phyloP scores from a whole-genome alignment of 371 early-diverging fungal species.

The Smittium culicis region DNA sequence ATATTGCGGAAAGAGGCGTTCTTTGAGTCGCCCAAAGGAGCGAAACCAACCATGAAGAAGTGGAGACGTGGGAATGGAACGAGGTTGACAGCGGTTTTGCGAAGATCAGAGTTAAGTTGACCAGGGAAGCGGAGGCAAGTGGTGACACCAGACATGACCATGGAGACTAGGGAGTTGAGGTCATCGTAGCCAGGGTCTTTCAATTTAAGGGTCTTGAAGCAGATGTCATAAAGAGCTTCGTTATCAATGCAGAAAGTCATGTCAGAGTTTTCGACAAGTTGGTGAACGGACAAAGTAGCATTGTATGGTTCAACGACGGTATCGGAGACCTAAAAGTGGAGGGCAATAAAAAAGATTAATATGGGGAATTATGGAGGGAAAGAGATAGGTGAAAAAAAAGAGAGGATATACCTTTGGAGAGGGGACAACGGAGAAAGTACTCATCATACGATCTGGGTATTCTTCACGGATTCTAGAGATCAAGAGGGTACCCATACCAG shows the following conservation, averaged over 20 bases:
- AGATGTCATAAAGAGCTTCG: constrained; percentile 84
- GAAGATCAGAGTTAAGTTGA: constrained; percentile 59
- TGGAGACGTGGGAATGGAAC: constrained; percentile 43
- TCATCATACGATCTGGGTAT: constrained; percentile 84
- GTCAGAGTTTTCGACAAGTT: constrained; percentile 81
- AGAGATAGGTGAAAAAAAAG: too few relatives aligned
- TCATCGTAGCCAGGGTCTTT: constrained; percentile 62
- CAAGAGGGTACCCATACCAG: constrained; percentile 74
- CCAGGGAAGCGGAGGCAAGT: constrained; percentile 65
- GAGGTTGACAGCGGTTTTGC: constrained; percentile 68
- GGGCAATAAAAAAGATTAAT: too few relatives aligned
- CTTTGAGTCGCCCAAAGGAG: constrained; percentile 33
- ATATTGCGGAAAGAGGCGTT: constrained; percentile 47
- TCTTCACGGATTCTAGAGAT: constrained; percentile 81
- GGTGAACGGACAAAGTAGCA: constrained; percentile 77
- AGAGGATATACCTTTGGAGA: too few relatives aligned
- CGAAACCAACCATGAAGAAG: constrained; percentile 66
- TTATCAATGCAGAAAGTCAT: constrained; percentile 98
- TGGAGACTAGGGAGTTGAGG: constrained; percentile 66
- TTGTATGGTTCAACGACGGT: constrained; percentile 90
- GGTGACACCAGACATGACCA: constrained; percentile 74
- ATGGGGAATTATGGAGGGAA: too few relatives aligned
- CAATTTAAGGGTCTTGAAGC: constrained; percentile 66
- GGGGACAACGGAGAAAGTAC: constrained; percentile 88
- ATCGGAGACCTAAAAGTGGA: too few relatives aligned